Base-by-base conservation (phyloP, 202 grass and related monocot genomes). In the Schoenoplectus tabernaemontani region DNA sequence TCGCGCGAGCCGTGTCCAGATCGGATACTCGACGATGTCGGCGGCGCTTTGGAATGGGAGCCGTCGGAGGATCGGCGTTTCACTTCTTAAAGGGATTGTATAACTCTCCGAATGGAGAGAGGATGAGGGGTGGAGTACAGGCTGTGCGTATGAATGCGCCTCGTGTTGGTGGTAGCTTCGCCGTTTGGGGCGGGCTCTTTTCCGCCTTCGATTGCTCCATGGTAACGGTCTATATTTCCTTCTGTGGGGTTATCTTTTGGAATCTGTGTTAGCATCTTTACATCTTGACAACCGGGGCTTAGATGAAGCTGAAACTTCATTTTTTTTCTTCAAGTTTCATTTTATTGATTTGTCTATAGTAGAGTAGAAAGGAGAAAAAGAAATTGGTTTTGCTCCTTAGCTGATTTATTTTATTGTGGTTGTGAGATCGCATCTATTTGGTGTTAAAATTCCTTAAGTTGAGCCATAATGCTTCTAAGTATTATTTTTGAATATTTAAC, bases 191-290 rank as follows among this genome's bases (percentile, higher is more conserved):
- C 64, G 96, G 96, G 41, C 96, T 99, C 69, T 99, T 99, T 83
- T 99, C 96, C 46, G 76, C 88, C 88, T 99, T 99, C 84, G 96
- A 99, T 59, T 99, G 96, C 85, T 88, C 92, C 90, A 93, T 99
- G 88, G 96, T 99, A 33, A 89, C 88, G 80, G 19, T 77, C 38
- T 60, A 2, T 78, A 4, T 57, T 57, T 38, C 11, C n/a, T 46
- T 46, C 46, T 3, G 3, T 46, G 39, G 1, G 19, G 65, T 69
- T 24, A 12, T 46, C 19, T 43, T 5, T 43, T 5, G 65, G 63
- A n/a, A 28, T 60, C 0, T 60, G 24, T 1, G 9, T 19, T 28
- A 30, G 23, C 12, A 9, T 60, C 9, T 20, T 23, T 57, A 57
- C 5, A 7, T 23, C n/a, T 57, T 26, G 2, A 28, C 22, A 24